phyloP scores from a whole-genome alignment of 2,329 filamentous ascomycete genomes.

The Calonectria hongkongensis region DNA sequence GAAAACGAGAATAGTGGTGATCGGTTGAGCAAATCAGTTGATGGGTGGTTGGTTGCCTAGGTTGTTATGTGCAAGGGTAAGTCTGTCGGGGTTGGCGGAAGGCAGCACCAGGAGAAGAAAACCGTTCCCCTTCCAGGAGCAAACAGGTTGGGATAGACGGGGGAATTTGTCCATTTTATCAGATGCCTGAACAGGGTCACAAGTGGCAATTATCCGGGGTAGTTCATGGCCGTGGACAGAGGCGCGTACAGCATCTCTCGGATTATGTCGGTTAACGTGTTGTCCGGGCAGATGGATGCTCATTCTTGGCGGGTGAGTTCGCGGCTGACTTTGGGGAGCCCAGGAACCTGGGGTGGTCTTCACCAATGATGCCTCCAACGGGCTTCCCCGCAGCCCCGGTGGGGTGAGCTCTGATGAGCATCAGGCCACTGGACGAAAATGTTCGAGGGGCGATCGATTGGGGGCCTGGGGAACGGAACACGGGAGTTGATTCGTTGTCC shows the following conservation, averaged over 20 bases:
- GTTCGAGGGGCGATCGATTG: slow-evolving; percentile 4
- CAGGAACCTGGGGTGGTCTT: background rate
- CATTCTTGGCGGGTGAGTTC: slow-evolving; percentile 28
- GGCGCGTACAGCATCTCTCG: slow-evolving; percentile 30
- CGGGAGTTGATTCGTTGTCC: background rate
- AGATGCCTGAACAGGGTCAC: background rate
- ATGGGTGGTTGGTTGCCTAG: background rate
- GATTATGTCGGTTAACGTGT: slow-evolving; percentile 40
- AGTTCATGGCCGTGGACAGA: slow-evolving; percentile 29
- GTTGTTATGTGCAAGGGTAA: background rate
- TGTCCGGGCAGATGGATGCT: slow-evolving; percentile 42
- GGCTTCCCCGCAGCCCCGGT: slow-evolving; percentile 32
- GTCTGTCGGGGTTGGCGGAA: background rate
- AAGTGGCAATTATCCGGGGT: slow-evolving; percentile 32
- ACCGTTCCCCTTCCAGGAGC: background rate
- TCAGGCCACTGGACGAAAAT: slow-evolving; percentile 37
- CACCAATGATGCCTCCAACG: slow-evolving; percentile 27
- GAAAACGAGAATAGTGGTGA: background rate
- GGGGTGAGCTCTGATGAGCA: slow-evolving; percentile 35
- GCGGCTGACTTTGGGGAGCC: background rate
- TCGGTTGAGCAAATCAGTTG: background rate
- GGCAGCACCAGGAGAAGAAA: slow-evolving; percentile 9
- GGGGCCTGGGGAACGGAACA: slow-evolving; percentile 14
- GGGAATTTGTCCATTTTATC: slow-evolving; percentile 28
- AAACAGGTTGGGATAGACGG: background rate